Evolutionary conservation across 352 stramenopile species (phyloP).

Genomic region (Thalassiosira hispida): DNA sequence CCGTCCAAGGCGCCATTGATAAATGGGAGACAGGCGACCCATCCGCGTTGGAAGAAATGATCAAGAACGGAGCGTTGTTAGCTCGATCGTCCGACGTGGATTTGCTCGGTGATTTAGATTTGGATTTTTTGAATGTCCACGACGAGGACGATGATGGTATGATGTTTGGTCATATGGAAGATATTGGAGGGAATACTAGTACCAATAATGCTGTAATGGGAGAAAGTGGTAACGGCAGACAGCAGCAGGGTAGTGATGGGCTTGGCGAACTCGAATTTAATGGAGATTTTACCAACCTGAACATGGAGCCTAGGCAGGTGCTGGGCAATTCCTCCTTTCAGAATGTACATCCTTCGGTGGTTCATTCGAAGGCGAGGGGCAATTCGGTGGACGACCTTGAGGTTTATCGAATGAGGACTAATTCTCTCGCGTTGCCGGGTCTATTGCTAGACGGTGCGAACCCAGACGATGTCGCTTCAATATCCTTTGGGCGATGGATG

Average conservation of each 20-base stretch:
- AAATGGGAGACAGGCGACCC: slow-evolving; percentile 75
- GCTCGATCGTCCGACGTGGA: slow-evolving; percentile 68
- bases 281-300: slow-evolving; percentile 41
- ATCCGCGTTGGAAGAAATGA: slow-evolving; percentile 74
- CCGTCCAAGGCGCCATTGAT: slow-evolving; percentile 76
- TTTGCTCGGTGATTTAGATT: slow-evolving; percentile 79
- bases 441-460: slow-evolving; percentile 47
- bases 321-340: neutral
- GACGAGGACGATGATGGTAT: slow-evolving; percentile 37
- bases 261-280: slow-evolving; percentile 79
- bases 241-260: slow-evolving; percentile 48
- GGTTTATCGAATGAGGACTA: slow-evolving; percentile 43
- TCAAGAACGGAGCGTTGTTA: slow-evolving; percentile 64
- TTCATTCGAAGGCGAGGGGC: slow-evolving; percentile 1
- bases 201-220: neutral
- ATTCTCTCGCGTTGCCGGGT: slow-evolving; percentile 57
- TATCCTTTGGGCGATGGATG: slow-evolving; percentile 61
- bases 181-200: slow-evolving; percentile 14
- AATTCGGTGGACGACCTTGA: slow-evolving; percentile 41
- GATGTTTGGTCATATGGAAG: slow-evolving; percentile 54
- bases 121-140: slow-evolving; percentile 81
- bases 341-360: slow-evolving; percentile 2
- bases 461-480: slow-evolving; percentile 27
- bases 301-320: neutral
- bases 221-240: neutral